phyloP scores from a whole-genome alignment of 106 monocot species.

The Posidonia australis region DNA sequence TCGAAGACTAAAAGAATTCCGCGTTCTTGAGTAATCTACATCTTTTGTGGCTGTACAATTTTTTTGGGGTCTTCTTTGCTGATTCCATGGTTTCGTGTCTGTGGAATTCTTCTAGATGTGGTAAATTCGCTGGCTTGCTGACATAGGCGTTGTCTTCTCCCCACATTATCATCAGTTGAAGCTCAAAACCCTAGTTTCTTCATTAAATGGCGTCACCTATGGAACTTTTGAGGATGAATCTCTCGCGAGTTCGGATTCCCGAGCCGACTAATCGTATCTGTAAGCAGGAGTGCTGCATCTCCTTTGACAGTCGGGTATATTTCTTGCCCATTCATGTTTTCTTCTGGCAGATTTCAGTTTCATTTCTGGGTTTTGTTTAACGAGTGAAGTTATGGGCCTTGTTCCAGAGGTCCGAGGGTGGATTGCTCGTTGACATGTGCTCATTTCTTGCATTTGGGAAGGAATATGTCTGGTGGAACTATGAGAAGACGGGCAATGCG shows the following conservation, averaged over 20 bases:
- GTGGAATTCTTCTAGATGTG: no score
- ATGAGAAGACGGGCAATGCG: constrained; percentile 69
- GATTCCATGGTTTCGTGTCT: no score
- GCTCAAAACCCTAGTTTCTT: neutral
- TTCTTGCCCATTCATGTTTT: neutral
- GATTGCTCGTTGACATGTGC: constrained; percentile 72
- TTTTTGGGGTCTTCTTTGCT: no score
- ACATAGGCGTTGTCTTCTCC: no score
- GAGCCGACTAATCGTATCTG: constrained; percentile 83
- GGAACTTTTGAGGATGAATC: constrained; percentile 78
- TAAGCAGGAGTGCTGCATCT: constrained; percentile 95
- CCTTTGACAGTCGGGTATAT: constrained; percentile 73
- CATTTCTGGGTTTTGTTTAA: neutral
- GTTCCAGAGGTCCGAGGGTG: constrained; percentile 69
- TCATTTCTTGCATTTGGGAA: constrained; percentile 85
- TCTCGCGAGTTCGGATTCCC: constrained; percentile 77
- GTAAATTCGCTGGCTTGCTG: neutral
- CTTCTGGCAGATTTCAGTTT: neutral
- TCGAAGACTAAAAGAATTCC: no score
- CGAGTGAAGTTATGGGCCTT: neutral
- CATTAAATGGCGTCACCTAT: constrained; percentile 11
- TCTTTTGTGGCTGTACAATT: no score
- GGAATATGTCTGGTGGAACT: constrained; percentile 86
- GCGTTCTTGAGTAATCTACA: no score
- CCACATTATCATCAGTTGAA: no score